Base-by-base conservation (phyloP, 495 filamentous ascomycete species). In the Lasiosphaeris hirsuta region DNA sequence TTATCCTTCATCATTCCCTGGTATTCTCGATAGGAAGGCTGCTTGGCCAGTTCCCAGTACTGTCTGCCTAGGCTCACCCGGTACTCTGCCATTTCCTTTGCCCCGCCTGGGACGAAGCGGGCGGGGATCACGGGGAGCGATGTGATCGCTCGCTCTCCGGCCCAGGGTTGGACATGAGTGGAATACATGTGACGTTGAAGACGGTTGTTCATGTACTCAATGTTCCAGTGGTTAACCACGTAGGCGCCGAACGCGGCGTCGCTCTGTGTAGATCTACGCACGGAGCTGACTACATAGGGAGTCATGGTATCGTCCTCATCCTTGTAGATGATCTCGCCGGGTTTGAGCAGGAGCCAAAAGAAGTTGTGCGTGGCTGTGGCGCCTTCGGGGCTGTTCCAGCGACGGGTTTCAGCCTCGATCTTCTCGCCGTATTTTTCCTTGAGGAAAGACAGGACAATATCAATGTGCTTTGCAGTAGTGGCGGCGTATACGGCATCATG, bases 31-130 rank as follows among this genome's bases (percentile, higher is more conserved):
- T 75, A 73, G 9, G 52, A 65, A 1, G 73, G 71, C 44, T 61
- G 56, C 54, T 71, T 70, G 7, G 67, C 57, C 4, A 76, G 65
- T 41, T 73, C 66, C 73, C 73, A 76, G 61, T 65, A 70, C 15
- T 63, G 44, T 56, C 63, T 67, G 37, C 73, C 73, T 1, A 72
- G 65, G 33, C 34, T 55, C 49, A 69, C 54, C 11, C 69, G 67
- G 42, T 65, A 65, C 60, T 71, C 61, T 17, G 54, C 57, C 37
- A 63, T 59, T 4, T 54, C 56, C 35, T 53, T 55, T 11, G 49
- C 42, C 1, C 63, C 66, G 18, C 64, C 66, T 15, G 56, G 49
- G 17, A 65, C 50, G 57, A 72, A 76, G 9, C 58, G 58, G 11
- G 68, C 72, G 3, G 73, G 73, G 18, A 76, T 61, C 8, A 74